Base-by-base conservation (phyloP, 768 basidiomycete species). In the Boletus sp. region DNA sequence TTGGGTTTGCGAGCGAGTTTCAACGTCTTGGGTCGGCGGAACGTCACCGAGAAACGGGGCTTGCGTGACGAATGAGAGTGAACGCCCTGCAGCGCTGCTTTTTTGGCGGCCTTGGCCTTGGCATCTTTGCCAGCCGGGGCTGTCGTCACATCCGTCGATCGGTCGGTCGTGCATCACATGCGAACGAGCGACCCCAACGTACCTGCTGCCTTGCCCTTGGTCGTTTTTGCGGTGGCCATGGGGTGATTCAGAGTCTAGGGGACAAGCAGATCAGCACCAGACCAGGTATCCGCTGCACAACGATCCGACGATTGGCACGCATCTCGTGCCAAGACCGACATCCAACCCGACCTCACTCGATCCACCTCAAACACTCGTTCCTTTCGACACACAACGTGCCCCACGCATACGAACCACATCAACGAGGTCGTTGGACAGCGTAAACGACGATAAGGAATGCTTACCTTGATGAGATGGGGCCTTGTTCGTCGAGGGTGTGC, bases 1-100 rank as follows among this genome's bases (percentile, higher is more conserved):
- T 87, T 87, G 61, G 96, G 95, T 42, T 83, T 80, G 55, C 96
- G 90, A 50, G 84, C 66, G 35, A 97, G 85, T 59, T 81, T 83
- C 61, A 98, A 84, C 55, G 97, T 98, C 82, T 93, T 95, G 59
- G 96, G 96, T 62, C 93, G 90, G 79, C 92, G 90, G 89, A 99
- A 98, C 35, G 92, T 89, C 56, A 94, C 93, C 37, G 87, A 87
- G 69, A 78, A 85, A 60, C 94, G 87, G 47, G 84, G 80, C 79
- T 96, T 97, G 76, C 93, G 88, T 64, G 83, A 71, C 17, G 83
- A 78, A 70, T 89, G 87, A 35, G 84, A 83, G 72, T 89, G 81
- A 44, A 84, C 85, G 59, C 94, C 95, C 73, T 92, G 92, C 53
- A 98, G 83, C 54, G 89, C 95, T 11, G 95, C 94, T 81, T 98